Evolutionary conservation across 306 rosid species (phyloP), one percentile per base, ranked within the genome.

Genomic region (Vachellia pachyceras): DNA sequence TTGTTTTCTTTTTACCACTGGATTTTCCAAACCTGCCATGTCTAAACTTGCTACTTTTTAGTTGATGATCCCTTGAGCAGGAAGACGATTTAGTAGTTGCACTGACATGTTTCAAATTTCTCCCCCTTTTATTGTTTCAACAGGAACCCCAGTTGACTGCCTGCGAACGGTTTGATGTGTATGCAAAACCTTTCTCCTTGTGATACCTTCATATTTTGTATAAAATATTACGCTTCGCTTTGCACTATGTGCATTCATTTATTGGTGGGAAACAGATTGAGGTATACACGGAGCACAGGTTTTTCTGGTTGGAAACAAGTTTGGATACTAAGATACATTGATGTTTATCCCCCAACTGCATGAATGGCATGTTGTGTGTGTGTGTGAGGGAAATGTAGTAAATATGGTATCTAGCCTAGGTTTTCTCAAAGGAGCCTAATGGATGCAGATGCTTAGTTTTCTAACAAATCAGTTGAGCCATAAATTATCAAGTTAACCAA

Each of bases 101-200:
- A 45, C 84, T 69, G 75, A 87, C 80, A 69, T 69, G 12, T 78
- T 84, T 40, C 47, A 29, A 70, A 82, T 69, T 45, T 41, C 57
- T 58, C 52, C 50, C 39, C 25, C 11, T 52, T 64, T 25, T 41
- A 84, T 83, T 85, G 72, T 79, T 86, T 80, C 69, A n/a, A 81
- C 97, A 95, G 98, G 99, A 93, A 77, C 99, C 99, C 33, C 99
- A 95, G 60, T 80, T 95, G 77, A 93, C 99, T 15, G 72, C 98
- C 52, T 85, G 90, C 23, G 90, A 95, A 81, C 82, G 90, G 39
- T 93, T 95, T 33, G 98, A 95, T 80, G 97, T 93, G 71, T 88
- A 93, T 76, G 49, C 87, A 9, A 93, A 83, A 87, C 93, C 98
- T 65, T 95, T 93, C 90, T 77, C 85, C 41, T 79, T 95, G 42